Evolutionary conservation across 2,329 filamentous ascomycete genomes (phyloP).

Genomic region (Ophiocordyceps polyrhachis-furcata): DNA sequence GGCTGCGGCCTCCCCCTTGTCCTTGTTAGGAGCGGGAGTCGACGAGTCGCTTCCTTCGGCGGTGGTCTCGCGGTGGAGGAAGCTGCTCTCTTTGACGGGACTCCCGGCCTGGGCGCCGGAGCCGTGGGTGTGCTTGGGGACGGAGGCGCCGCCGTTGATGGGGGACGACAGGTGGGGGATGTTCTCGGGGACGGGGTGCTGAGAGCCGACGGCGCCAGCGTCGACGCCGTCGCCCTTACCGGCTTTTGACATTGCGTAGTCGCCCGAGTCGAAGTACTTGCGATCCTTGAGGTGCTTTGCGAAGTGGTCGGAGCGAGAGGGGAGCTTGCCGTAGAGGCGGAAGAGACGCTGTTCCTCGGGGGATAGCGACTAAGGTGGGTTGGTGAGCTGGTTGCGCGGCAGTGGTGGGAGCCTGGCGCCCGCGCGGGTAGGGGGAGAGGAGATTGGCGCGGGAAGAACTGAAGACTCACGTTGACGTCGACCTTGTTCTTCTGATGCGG

Average conservation of each 20-base stretch:
- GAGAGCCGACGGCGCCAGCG: conserved; percentile 80
- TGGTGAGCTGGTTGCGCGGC: neutral
- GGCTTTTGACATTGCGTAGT: conserved; percentile 92
- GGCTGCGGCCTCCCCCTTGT: conserved; percentile 10
- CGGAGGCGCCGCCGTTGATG: conserved; percentile 18
- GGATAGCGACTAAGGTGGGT: conserved; percentile 52
- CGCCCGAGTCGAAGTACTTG: conserved; percentile 95
- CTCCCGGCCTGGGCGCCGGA: conserved; percentile 45
- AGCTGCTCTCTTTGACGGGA: conserved; percentile 81
- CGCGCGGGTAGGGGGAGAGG: neutral
- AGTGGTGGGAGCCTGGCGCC: no score
- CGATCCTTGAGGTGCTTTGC: conserved; percentile 98
- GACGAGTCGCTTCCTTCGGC: conserved; percentile 28
- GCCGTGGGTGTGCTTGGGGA: conserved; percentile 20
- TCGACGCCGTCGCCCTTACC: conserved; percentile 91
- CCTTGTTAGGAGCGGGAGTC: conserved; percentile 8
- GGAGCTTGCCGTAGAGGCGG: conserved; percentile 93
- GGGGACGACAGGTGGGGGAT: conserved; percentile 76
- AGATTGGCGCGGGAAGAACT: neutral
- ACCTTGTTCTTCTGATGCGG: conserved; percentile 98
- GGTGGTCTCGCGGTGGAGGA: conserved; percentile 67
- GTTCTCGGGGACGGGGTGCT: conserved; percentile 88
- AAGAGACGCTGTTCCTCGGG: conserved; percentile 94
- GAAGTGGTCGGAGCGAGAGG: conserved; percentile 86
- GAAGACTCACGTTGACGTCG: conserved; percentile 65